Evolutionary conservation across 345 rosid genomes (phyloP).

Genomic region (Populus alba): DNA sequence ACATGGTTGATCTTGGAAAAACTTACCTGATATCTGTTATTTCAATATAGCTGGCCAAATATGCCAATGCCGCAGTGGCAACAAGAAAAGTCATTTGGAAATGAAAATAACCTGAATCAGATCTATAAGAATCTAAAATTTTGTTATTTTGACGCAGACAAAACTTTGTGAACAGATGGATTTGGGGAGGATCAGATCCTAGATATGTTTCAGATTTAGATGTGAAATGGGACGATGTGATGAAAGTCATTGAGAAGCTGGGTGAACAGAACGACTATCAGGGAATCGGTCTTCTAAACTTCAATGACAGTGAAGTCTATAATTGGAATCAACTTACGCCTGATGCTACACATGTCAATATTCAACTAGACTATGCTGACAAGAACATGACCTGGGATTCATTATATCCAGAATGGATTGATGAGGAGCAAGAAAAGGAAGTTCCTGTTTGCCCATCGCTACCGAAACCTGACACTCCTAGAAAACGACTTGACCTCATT

Average conservation of each 20-base stretch:
- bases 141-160: slow-evolving; percentile 6
- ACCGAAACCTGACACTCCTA: slow-evolving; percentile 20
- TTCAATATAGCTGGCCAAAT: background rate
- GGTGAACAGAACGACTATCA: slow-evolving; percentile 11
- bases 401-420: slow-evolving; percentile 37
- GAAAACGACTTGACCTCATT: slow-evolving; percentile 29
- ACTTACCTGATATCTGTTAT: background rate
- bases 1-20: background rate
- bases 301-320: slow-evolving; percentile 21
- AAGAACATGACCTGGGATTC: slow-evolving; percentile 29
- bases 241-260: slow-evolving; percentile 12
- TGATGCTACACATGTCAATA: slow-evolving; percentile 8
- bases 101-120: background rate
- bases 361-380: slow-evolving; percentile 21
- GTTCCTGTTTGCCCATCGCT: slow-evolving; percentile 31
- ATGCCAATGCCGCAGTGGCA: background rate
- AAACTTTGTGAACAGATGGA: slow-evolving; percentile 29
- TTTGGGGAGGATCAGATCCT: slow-evolving; percentile 33
- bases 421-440: slow-evolving; percentile 32
- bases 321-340: slow-evolving; percentile 22
- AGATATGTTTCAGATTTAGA: slow-evolving; percentile 23
- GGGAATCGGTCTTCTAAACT: slow-evolving; percentile 28
- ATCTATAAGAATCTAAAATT: background rate
- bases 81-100: background rate
- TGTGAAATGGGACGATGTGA: slow-evolving; percentile 22